Evolutionary conservation across 495 filamentous ascomycete genomes (phyloP).

Genomic region (Tuber brumale): DNA sequence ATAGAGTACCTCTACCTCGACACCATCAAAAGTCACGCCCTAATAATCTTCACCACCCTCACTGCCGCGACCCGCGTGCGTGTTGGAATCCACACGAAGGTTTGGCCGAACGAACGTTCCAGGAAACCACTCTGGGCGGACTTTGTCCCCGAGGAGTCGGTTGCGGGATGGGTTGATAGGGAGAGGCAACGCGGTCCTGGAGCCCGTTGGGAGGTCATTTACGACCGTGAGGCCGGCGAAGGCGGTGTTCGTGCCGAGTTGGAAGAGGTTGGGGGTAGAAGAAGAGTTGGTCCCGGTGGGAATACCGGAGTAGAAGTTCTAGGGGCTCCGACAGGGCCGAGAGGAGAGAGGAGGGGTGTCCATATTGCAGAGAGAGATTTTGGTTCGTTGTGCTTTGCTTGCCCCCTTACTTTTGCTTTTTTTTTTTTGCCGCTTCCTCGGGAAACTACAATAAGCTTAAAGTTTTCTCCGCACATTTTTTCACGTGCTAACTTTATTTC

Average conservation of each 20-base stretch:
- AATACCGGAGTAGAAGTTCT: constrained; percentile 18
- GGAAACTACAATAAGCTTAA: background rate
- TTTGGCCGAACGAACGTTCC: constrained; percentile 83
- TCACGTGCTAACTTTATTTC: background rate
- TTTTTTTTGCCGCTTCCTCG: background rate
- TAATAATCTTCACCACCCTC: constrained; percentile 61
- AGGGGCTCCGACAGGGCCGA: constrained; percentile 36
- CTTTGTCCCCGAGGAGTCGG: constrained; percentile 72
- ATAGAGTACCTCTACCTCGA: constrained; percentile 73
- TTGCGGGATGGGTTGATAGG: constrained; percentile 65
- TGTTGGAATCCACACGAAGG: constrained; percentile 62
- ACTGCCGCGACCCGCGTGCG: constrained; percentile 73
- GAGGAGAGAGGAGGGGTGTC: constrained; percentile 14
- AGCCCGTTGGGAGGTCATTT: constrained; percentile 64
- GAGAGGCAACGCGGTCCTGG: constrained; percentile 54
- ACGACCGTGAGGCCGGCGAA: constrained; percentile 52
- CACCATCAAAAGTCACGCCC: constrained; percentile 77
- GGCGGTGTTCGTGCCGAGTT: constrained; percentile 52
- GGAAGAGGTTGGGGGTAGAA: constrained; percentile 45
- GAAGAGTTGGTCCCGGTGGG: constrained; percentile 5
- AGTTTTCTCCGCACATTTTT: background rate
- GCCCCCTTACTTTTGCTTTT: background rate
- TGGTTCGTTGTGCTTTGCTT: constrained; percentile 6
- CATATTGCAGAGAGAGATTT: constrained; percentile 12
- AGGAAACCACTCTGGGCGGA: constrained; percentile 83